Evolutionary conservation across 2,329 filamentous ascomycete genomes (phyloP), one percentile per base, ranked within the genome.

Genomic region (Alternaria consortialis): DNA sequence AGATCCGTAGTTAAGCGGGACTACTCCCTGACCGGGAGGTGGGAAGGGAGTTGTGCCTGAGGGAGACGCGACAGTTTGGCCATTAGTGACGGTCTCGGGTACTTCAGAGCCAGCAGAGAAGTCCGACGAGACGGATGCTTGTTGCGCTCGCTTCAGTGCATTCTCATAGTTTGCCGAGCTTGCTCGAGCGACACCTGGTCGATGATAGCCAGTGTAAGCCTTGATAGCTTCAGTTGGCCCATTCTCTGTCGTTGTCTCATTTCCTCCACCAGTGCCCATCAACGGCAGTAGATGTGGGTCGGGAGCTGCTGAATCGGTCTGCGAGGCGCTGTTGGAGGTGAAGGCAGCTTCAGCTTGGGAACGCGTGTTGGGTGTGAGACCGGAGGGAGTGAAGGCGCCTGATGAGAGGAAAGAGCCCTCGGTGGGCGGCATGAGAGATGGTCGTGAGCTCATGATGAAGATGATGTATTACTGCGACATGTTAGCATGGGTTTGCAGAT

Each of bases 261-360:
- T 53, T 37, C 58, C 58, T 23, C 53, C 58, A 27, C 58, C 53
- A 15, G 46, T 32, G 31, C 53, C 54, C 57, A 36, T 56, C 27
- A 63, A 37, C 31, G 62, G 31, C 4, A 55, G 20, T 25, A 71
- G 40, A 1, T 60, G 60, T 13, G 69, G 69, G 15, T 75, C 73
- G 3, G 76, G 76, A 4, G 76, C 76, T 36, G 76, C 76, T 9
- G 75, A 74, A 43, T 79, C 76, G 23, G 76, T 79, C 60, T 78
- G 76, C 11, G 67, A 56, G 31, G 51, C 54, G 20, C 64, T 72
- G 65, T 79, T 79, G 31, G 66, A 63, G 1, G 67, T 67, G 44
- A 79, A 70, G 25, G 71, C 73, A n/a, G 67, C 71, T 65, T 79
- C 76, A 20, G 72, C 76, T 70, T 78, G 71, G 12, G 71, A 72